A percentile compares a stretch with the other conserved stretches of the same genome.
Evolutionary conservation across 495 filamentous ascomycete species (phyloP).

Genomic region (Pseudoneurospora amorphoporcata): DNA sequence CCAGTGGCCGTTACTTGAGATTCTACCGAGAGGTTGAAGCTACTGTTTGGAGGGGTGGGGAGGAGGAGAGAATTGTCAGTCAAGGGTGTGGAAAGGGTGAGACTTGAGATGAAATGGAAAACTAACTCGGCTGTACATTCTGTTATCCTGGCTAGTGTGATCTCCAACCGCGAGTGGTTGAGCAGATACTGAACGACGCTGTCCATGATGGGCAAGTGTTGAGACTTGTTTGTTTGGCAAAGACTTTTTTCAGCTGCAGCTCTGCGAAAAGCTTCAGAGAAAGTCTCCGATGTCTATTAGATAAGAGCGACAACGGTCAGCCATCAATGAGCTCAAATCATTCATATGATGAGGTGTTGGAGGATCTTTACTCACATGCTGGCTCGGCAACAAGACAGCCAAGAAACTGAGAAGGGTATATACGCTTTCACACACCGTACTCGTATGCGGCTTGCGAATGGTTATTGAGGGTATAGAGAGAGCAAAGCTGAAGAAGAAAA

Average conservation of each 20-base stretch:
- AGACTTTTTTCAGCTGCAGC: neutral
- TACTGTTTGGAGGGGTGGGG: neutral
- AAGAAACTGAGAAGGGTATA: neutral
- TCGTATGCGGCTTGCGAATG: neutral
- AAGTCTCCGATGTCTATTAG: neutral
- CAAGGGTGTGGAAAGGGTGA: neutral
- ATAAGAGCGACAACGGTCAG: neutral
- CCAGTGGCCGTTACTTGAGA: constrained; percentile 18
- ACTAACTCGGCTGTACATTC: constrained; percentile 9
- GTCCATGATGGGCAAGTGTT: constrained; percentile 6
- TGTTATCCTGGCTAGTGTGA: constrained; percentile 12
- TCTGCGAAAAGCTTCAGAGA: neutral
- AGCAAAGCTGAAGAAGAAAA: neutral
- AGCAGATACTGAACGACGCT: constrained; percentile 10
- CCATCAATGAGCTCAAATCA: neutral
- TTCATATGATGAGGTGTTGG: neutral
- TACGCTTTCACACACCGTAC: neutral
- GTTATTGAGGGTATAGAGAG: neutral
- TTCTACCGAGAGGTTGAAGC: neutral
- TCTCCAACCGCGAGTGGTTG: constrained; percentile 12
- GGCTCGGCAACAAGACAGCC: neutral
- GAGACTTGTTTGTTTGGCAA: neutral
- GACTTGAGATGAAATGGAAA: constrained; percentile 11
- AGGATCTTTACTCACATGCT: neutral
- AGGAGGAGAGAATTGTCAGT: neutral